These are phyloP conservation scores for Chlorella sp. DNA, from an alignment of 139 green algal species.

Conservation along the genomic window DNA sequence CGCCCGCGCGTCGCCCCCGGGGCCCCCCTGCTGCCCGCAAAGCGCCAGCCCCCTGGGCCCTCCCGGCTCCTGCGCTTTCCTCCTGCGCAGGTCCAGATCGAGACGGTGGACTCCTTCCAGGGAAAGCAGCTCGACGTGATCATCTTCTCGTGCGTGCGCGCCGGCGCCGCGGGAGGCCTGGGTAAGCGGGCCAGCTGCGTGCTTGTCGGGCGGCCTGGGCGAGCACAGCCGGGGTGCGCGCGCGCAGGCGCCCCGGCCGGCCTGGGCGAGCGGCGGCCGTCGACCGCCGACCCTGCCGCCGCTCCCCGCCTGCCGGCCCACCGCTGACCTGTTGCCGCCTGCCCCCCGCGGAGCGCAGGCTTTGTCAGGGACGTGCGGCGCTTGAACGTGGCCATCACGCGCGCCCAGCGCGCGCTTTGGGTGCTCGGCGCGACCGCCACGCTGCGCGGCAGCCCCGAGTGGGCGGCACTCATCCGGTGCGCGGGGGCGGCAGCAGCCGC, in stretches of 20 bases:
- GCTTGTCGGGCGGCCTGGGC: neutral
- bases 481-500: no score
- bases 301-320: neutral
- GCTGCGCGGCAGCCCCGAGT: conserved; percentile 55
- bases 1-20: no score
- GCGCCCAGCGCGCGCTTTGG: conserved; percentile 78
- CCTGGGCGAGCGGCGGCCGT: neutral
- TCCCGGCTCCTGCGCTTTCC: no score
- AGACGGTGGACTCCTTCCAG: conserved; percentile 94
- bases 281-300: neutral
- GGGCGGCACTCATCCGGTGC: conserved; percentile 57
- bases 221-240: no score
- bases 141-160: conserved; percentile 89
- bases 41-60: no score
- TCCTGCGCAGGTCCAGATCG: conserved; percentile 66
- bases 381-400: conserved; percentile 90
- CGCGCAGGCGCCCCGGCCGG: neutral
- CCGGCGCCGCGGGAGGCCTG: conserved; percentile 20
- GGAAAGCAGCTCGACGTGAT: conserved; percentile 93
- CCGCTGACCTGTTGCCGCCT: no score
- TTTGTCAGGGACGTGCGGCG: conserved; percentile 82
- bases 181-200: neutral
- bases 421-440: conserved; percentile 70
- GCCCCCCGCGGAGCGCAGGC: conserved; percentile 40
- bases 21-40: no score